Conservation (phyloP, 2,329 filamentous ascomycete genomes). For the Dothideomycetes sp. region DNA sequence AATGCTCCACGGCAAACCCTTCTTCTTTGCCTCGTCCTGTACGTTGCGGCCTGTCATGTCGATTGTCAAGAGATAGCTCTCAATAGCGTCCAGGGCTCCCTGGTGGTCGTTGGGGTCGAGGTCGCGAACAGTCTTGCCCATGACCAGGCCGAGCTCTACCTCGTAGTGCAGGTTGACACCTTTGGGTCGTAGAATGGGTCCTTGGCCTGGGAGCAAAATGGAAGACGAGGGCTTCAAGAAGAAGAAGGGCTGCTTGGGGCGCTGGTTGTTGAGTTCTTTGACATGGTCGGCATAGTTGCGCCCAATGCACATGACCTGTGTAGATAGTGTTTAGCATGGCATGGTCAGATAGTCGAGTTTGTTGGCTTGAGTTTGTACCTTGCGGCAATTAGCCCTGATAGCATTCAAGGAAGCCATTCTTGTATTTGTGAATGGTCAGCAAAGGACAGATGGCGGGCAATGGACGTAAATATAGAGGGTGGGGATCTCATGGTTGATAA, state of each 20-base stretch:
- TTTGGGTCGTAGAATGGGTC: conserved; percentile 69
- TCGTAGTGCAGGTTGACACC: conserved; percentile 89
- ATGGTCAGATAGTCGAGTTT: conserved; percentile 1
- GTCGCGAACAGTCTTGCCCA: conserved; percentile 71
- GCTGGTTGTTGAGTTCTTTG: conserved; percentile 70
- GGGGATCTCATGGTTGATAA: no score
- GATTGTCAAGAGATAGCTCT: conserved; percentile 80
- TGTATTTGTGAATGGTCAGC: not conserved
- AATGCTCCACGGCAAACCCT: conserved; percentile 91
- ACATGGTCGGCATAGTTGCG: conserved; percentile 97
- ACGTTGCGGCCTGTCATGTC: conserved; percentile 96
- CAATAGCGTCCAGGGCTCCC: conserved; percentile 71
- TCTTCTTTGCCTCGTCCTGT: conserved; percentile 94
- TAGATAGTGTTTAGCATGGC: no score
- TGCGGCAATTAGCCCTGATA: conserved; percentile 35
- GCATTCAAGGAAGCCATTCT: conserved; percentile 23
- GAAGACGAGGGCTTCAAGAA: conserved; percentile 91
- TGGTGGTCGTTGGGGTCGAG: conserved; percentile 62
- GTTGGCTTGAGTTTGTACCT: conserved; percentile 22
- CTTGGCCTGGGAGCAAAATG: conserved; percentile 67
- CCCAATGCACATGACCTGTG: conserved; percentile 78
- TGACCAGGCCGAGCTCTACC: conserved; percentile 82
- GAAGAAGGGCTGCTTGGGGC: conserved; percentile 95
- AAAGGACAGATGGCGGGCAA: no score
- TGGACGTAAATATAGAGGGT: no score